These are phyloP conservation scores for Amyloporia xantha DNA, from an alignment of 768 basidiomycete species.

Conservation along the genomic window DNA sequence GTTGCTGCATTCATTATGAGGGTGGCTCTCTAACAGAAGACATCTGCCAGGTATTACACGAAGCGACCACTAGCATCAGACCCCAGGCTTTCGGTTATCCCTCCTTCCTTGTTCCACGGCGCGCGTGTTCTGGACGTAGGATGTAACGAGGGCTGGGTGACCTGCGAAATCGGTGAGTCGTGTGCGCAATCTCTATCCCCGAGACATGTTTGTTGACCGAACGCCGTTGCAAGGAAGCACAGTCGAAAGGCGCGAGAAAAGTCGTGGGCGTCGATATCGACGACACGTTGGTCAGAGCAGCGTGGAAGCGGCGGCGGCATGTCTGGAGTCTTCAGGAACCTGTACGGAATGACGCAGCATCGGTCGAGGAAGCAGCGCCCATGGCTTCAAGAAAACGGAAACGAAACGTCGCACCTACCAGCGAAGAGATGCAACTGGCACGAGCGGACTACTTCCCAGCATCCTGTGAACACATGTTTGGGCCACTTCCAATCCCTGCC, in stretches of 20 bases:
- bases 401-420: conserved; percentile 2
- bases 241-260: conserved; percentile 50
- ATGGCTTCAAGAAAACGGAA: conserved; percentile 13
- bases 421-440: background rate
- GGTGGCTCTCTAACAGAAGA: too few relatives aligned
- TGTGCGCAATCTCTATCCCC: background rate
- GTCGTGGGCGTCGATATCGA: conserved; percentile 88
- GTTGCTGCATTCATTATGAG: too few relatives aligned
- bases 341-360: background rate
- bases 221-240: conserved; percentile 39
- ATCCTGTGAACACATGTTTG: conserved; percentile 71
- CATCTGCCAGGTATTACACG: conserved; percentile 56
- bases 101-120: conserved; percentile 41
- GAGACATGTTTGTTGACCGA: background rate
- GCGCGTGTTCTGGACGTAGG: conserved; percentile 75
- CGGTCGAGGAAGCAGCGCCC: background rate
- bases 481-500: conserved; percentile 63
- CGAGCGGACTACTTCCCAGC: conserved; percentile 60
- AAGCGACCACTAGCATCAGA: conserved; percentile 60
- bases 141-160: conserved; percentile 82
- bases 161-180: conserved; percentile 72
- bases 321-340: conserved; percentile 68
- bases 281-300: conserved; percentile 59
- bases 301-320: conserved; percentile 64
- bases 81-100: conserved; percentile 59